These are phyloP conservation scores for Eutreptiella sp. DNA, from an alignment of 208 protist species.

Conservation along the genomic window DNA sequence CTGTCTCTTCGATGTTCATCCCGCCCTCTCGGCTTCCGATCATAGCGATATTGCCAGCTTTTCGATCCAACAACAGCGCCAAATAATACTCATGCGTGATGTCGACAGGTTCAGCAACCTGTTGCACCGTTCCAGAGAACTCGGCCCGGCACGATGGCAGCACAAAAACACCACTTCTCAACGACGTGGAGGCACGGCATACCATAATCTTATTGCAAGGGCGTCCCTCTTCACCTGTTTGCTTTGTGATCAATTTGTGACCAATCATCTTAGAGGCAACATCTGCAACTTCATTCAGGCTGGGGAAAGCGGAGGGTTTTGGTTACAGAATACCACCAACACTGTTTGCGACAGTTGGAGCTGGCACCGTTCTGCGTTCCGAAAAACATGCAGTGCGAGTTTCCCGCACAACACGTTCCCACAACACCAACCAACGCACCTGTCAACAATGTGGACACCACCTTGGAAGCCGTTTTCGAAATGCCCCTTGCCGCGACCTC, in stretches of 20 bases:
- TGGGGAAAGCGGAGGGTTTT: too few species aligned
- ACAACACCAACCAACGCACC: too few species aligned
- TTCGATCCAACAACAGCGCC: constrained; percentile 94
- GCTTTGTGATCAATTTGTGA: constrained; percentile 97
- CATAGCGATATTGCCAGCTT: constrained; percentile 76
- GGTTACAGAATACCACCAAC: too few species aligned
- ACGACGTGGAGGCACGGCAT: too few species aligned
- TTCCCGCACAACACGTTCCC: too few species aligned
- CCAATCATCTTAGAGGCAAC: constrained; percentile 93
- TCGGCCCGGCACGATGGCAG: too few species aligned
- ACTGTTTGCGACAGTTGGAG: too few species aligned
- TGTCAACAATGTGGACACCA: constrained; percentile 77
- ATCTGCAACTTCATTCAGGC: constrained; percentile 65
- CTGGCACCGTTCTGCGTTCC: too few species aligned
- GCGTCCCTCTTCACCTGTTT: constrained; percentile 94
- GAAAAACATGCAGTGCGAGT: too few species aligned
- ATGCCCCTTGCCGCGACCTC: constrained; percentile 95
- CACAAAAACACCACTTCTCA: too few species aligned
- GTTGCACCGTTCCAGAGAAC: too few species aligned
- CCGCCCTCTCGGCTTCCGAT: constrained; percentile 90
- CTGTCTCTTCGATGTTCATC: constrained; percentile 97
- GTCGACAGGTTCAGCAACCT: constrained; percentile 75
- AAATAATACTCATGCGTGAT: constrained; percentile 96
- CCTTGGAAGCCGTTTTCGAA: constrained; percentile 95
- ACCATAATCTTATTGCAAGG: too few species aligned